phyloP scores from a whole-genome alignment of 805 yeast genomes.

The Sugiyamaella valdiviana region DNA sequence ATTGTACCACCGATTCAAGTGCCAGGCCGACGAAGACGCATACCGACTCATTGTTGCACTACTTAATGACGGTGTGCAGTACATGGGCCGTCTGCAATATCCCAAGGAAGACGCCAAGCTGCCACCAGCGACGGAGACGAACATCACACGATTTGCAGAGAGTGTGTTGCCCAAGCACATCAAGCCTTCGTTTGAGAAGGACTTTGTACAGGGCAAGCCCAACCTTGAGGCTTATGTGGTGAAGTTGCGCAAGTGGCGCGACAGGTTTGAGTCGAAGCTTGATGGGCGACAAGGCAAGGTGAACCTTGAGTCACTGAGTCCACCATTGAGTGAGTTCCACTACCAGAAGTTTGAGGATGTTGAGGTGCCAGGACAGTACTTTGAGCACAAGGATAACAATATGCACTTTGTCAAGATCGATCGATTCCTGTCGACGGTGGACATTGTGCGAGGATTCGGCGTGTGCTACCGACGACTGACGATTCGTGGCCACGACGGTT shows the following conservation, averaged over 20 bases:
- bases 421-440: conserved; percentile 82
- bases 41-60: conserved; percentile 89
- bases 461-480: conserved; percentile 84
- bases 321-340: conserved; percentile 94
- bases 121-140: conserved; percentile 87
- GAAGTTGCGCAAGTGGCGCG: conserved; percentile 86
- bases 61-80: conserved; percentile 88
- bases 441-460: conserved; percentile 81
- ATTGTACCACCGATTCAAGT: conserved; percentile 86
- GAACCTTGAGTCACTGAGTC: conserved; percentile 83
- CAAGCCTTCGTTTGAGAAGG: conserved; percentile 84
- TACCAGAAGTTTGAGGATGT: conserved; percentile 97
- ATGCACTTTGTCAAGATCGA: conserved; percentile 90
- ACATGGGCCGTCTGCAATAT: conserved; percentile 74
- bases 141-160: conserved; percentile 83
- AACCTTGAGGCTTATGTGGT: conserved; percentile 80
- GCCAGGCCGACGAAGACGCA: conserved; percentile 92
- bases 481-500: conserved; percentile 91
- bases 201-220: conserved; percentile 81
- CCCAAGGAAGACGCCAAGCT: conserved; percentile 84
- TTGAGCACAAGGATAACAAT: conserved; percentile 80
- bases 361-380: conserved; percentile 94
- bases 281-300: conserved; percentile 77
- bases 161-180: conserved; percentile 85
- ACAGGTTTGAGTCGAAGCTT: conserved; percentile 81